Percentiles rank a stretch among this genome's conserved stretches.
Conservation (phyloP, 2,329 filamentous ascomycete genomes). For the Pseudogymnoascus sp. region DNA sequence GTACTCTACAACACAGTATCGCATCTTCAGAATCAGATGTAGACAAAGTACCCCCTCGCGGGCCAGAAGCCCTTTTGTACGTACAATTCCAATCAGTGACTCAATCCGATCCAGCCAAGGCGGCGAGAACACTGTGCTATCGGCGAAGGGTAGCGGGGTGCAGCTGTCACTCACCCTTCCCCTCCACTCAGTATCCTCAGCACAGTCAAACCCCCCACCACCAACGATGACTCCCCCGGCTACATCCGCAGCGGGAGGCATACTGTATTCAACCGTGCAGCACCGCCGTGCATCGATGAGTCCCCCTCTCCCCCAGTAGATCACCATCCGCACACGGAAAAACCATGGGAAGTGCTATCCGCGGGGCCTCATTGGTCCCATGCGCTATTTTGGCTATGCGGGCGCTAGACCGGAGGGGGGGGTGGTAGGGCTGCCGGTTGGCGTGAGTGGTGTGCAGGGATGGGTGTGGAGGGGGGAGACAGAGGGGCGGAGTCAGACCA, state of each 20-base stretch:
- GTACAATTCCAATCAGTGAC: not conserved
- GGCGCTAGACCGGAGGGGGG: not conserved
- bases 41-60: not conserved
- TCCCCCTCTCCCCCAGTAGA: not conserved
- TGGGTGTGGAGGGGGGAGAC: not conserved
- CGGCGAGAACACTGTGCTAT: not conserved
- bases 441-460: not conserved
- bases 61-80: slow-evolving; percentile 2
- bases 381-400: not conserved
- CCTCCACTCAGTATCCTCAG: not conserved
- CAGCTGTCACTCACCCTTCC: not conserved
- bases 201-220: too few species aligned
- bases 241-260: not conserved
- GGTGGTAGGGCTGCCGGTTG: not conserved
- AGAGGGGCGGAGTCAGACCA: not conserved
- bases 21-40: not conserved
- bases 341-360: not conserved
- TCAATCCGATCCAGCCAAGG: not conserved
- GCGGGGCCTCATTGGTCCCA: not conserved
- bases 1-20: not conserved
- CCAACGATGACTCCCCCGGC: not conserved
- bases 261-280: not conserved
- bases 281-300: not conserved
- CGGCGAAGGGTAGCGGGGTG: not conserved
- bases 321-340: not conserved